Evolutionary conservation across 31 red algal genomes (phyloP), one percentile per base, ranked within the genome.

Genomic region (Asparagopsis taxiformis): DNA sequence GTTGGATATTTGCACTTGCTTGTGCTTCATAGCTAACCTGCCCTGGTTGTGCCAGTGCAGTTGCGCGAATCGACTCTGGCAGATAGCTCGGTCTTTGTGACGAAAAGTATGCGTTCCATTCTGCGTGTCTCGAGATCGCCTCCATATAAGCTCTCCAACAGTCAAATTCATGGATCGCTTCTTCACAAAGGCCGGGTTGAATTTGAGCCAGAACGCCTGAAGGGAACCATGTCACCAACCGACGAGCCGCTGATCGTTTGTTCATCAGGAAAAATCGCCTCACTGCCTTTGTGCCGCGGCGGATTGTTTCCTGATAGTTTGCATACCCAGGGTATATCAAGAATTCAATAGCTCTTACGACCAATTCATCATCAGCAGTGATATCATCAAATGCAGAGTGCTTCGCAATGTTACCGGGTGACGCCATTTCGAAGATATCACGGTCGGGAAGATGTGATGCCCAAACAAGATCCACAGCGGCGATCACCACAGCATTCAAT

Each of bases 21-120:
- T 82, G 77, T 26, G 51, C 61, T 43, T 62, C 61, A 51, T 79
- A 79, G 61, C 61, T 79, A 36, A 67, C 74, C 13, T 79, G 53
- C 3, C 63, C 65, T 49, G 77, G 77, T 39, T 46, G 28, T 9
- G 77, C 77, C 16, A 33, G 33, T 8, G 77, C 77, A 11, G 53
- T 65, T 23, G 29, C 38, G 31, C 64, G 64, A 7, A 82, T 51
- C 22, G 60, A 32, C 39, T 69, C 77, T 30, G 65, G 35, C 16
- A 70, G 44, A 31, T 53, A 55, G 25, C 31, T 11, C 54, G 77
- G 77, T 17, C 56, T 68, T 22, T 44, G 34, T 1, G 65, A 70
- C 1, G 50, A 35, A 31, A 65, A 46, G 44, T 55, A 82, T 13
- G 55, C 13, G 9, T 71, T 59, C 77, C 77, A 82, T 50, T 82